Conservation (phyloP, 495 filamentous ascomycete genomes). For the Usnea hakonensis region DNA sequence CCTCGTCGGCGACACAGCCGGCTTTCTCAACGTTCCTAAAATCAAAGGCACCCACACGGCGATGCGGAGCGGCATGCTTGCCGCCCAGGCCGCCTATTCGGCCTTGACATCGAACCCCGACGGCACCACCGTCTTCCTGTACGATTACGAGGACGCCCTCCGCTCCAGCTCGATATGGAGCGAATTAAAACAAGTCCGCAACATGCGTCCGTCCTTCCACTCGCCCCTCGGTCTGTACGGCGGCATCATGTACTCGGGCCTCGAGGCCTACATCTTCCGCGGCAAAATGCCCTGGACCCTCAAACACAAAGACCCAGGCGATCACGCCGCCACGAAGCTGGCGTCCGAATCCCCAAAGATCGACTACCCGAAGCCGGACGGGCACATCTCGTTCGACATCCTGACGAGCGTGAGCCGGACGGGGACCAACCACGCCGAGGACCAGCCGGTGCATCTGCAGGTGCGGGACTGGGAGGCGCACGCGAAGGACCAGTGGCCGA, state of each 20-base stretch:
- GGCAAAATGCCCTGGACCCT: constrained; percentile 89
- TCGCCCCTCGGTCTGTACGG: constrained; percentile 74
- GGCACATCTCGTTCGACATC: constrained; percentile 90
- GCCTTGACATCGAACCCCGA: constrained; percentile 52
- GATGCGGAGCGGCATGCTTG: constrained; percentile 96
- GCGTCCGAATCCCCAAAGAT: constrained; percentile 55
- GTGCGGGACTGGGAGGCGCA: constrained; percentile 93
- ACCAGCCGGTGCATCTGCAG: constrained; percentile 92
- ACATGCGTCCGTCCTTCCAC: constrained; percentile 95
- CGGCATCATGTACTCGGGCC: constrained; percentile 84
- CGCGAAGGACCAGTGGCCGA: constrained; percentile 69
- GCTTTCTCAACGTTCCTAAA: constrained; percentile 96
- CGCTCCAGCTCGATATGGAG: constrained; percentile 84
- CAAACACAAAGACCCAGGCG: constrained; percentile 62
- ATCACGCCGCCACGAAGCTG: constrained; percentile 68
- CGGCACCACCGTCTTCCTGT: constrained; percentile 75
- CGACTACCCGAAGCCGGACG: constrained; percentile 86
- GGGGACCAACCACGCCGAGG: constrained; percentile 97
- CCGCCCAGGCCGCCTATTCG: constrained; percentile 77
- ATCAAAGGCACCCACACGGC: constrained; percentile 98
- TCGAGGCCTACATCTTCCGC: constrained; percentile 83
- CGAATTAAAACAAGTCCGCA: constrained; percentile 89
- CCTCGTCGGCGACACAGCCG: constrained; percentile 90
- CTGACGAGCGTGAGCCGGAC: constrained; percentile 88
- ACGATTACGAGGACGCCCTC: constrained; percentile 88